These are phyloP conservation scores for Ophiosphaerella korrae DNA, from an alignment of 2,329 filamentous ascomycete species.

Conservation along the genomic window DNA sequence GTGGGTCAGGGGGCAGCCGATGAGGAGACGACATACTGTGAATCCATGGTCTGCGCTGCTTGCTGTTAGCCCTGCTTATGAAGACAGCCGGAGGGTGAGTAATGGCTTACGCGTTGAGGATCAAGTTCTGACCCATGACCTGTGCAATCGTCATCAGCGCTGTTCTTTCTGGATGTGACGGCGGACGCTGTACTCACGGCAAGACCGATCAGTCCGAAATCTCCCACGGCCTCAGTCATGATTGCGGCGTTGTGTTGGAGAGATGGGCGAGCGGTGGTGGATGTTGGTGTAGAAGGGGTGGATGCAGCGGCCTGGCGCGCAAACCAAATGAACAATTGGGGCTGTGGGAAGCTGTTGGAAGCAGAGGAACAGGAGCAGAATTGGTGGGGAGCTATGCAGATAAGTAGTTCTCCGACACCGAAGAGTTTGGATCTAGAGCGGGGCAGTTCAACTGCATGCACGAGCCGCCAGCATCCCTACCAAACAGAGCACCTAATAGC, in stretches of 20 bases:
- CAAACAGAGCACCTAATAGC: slow-evolving; percentile 19
- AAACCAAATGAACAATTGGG: slow-evolving; percentile 32
- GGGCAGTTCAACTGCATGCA: slow-evolving; percentile 32
- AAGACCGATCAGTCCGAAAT: slow-evolving; percentile 60
- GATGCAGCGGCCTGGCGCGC: slow-evolving; percentile 37
- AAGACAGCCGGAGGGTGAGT: slow-evolving; percentile 11
- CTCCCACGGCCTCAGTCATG: slow-evolving; percentile 49
- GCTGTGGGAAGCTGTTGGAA: slow-evolving; percentile 24
- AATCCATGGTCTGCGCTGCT: slow-evolving; percentile 67
- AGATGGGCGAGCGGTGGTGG: not conserved
- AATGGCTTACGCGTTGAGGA: slow-evolving; percentile 56
- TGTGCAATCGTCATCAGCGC: slow-evolving; percentile 28
- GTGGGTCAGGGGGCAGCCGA: slow-evolving; percentile 1
- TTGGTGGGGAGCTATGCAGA: slow-evolving; percentile 35
- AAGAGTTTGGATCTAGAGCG: slow-evolving; percentile 40
- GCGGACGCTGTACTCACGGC: slow-evolving; percentile 42
- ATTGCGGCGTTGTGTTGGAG: slow-evolving; percentile 21
- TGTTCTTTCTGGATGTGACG: slow-evolving; percentile 1
- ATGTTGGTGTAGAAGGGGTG: slow-evolving; percentile 31
- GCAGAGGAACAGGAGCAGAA: slow-evolving; percentile 20
- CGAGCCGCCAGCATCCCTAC: slow-evolving; percentile 30
- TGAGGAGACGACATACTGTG: slow-evolving; percentile 61
- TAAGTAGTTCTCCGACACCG: slow-evolving; percentile 43
- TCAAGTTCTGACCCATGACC: slow-evolving; percentile 60
- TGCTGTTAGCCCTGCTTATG: slow-evolving; percentile 33